Evolutionary conservation across 2,329 filamentous ascomycete genomes (phyloP).

Genomic region (Arachnopeziza araneosa): DNA sequence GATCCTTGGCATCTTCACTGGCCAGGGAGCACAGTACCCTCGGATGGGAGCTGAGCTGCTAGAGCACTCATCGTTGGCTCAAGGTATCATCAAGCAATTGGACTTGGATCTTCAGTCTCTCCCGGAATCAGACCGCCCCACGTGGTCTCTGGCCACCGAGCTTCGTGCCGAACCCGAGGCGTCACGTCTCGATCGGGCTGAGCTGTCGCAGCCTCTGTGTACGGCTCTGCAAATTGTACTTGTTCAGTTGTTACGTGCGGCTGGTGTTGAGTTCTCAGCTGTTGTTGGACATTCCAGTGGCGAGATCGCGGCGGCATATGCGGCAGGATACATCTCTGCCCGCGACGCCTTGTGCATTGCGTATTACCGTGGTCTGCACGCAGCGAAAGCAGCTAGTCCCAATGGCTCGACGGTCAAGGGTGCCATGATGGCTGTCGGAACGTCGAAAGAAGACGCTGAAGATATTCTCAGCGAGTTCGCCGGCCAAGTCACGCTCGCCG

Average conservation of each 20-base stretch:
- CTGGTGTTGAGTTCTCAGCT: constrained; percentile 33
- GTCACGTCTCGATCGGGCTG: constrained; percentile 22
- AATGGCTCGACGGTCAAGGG: constrained; percentile 34
- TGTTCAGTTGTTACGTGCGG: constrained; percentile 38
- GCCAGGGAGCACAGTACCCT: constrained; percentile 24
- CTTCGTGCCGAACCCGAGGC: constrained; percentile 17
- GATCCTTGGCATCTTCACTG: constrained; percentile 17
- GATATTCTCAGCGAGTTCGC: constrained; percentile 10
- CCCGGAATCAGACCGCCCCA: constrained; percentile 14
- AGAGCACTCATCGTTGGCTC: constrained; percentile 2
- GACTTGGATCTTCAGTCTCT: constrained; percentile 26
- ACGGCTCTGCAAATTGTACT: constrained; percentile 44
- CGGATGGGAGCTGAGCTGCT: constrained; percentile 22
- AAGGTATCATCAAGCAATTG: constrained; percentile 7
- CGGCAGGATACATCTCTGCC: constrained; percentile 31
- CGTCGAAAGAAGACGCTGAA: constrained; percentile 12
- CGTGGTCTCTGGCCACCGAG: constrained; percentile 16
- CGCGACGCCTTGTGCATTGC: constrained; percentile 38
- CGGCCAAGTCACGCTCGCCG: constrained; percentile 27
- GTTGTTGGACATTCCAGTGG: constrained; percentile 43
- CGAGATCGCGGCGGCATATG: constrained; percentile 43
- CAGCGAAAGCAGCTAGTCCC: constrained; percentile 21
- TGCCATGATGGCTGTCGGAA: constrained; percentile 44
- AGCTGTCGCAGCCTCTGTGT: constrained; percentile 36
- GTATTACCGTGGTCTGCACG: constrained; percentile 34